These are phyloP conservation scores for Trematosphaeria pertusa DNA, from an alignment of 2,329 filamentous ascomycete species.

Conservation along the genomic window DNA sequence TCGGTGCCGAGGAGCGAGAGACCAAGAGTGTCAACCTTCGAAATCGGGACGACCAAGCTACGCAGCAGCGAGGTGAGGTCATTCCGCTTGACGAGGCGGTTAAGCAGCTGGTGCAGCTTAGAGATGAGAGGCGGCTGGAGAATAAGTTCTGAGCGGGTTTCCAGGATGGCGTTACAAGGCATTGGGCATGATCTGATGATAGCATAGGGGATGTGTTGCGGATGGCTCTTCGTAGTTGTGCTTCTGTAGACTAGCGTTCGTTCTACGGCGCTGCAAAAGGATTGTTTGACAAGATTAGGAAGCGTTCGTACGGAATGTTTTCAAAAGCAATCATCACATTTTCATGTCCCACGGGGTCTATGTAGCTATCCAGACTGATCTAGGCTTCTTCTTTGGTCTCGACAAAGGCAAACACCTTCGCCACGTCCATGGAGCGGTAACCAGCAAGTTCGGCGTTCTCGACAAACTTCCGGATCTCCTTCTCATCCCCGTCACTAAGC, in stretches of 20 bases:
- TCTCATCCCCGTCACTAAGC: constrained; percentile 21
- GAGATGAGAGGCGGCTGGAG: constrained; percentile 52
- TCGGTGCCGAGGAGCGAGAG: constrained; percentile 68
- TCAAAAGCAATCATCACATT: no score
- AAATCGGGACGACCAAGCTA: constrained; percentile 68
- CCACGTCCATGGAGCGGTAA: not conserved
- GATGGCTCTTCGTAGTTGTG: no score
- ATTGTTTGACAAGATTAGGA: no score
- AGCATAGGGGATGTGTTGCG: no score
- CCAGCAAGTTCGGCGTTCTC: constrained; percentile 40
- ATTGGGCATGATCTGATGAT: no score
- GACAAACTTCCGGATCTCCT: constrained; percentile 19
- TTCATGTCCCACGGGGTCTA: no score
- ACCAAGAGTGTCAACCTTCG: constrained; percentile 67
- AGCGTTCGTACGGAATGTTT: no score
- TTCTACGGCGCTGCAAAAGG: no score
- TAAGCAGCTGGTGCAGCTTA: constrained; percentile 56
- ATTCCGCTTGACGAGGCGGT: constrained; percentile 67
- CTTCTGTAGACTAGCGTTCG: no score
- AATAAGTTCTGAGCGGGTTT: constrained; percentile 33
- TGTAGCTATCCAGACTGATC: no score
- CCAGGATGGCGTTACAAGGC: no score
- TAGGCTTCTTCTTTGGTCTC: constrained; percentile 2
- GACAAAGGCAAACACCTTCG: constrained; percentile 5
- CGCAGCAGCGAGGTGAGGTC: constrained; percentile 68